Conservation (phyloP, 305 asterid genomes). For the Plantago rigida region DNA sequence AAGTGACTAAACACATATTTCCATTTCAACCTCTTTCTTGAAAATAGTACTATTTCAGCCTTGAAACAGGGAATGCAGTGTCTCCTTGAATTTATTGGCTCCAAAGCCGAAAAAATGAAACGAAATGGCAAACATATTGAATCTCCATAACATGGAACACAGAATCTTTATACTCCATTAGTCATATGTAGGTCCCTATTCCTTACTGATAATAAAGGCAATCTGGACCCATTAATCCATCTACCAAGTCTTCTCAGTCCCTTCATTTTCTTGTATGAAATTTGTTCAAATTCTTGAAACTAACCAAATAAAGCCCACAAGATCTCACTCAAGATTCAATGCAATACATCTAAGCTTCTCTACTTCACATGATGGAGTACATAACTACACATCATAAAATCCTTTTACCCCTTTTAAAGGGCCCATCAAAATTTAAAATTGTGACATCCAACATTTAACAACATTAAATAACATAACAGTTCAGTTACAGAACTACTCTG, state of each 20-base stretch:
- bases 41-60: neutral
- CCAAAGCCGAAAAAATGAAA: conserved; percentile 21
- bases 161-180: neutral
- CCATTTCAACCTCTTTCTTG: neutral
- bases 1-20: neutral
- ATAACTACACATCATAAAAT: no score
- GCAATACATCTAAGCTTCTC: neutral
- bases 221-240: conserved; percentile 22
- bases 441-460: no score
- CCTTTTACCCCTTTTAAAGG: no score
- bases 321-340: neutral
- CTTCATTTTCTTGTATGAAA: conserved; percentile 17
- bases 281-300: conserved; percentile 1
- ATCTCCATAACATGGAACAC: conserved; percentile 16
- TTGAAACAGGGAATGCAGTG: conserved; percentile 3
- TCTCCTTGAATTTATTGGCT: conserved; percentile 15
- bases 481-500: no score
- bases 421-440: no score
- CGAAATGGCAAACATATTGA: conserved; percentile 7
- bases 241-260: conserved; percentile 17
- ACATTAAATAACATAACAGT: no score
- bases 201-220: conserved; percentile 11
- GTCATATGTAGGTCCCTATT: neutral
- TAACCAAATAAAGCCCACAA: conserved; percentile 8
- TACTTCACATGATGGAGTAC: no score